Percentiles rank a stretch among this genome's conserved stretches.
These are phyloP conservation scores for Guadua angustifolia DNA, from an alignment of 176 grass and related monocot species.

Conservation along the genomic window DNA sequence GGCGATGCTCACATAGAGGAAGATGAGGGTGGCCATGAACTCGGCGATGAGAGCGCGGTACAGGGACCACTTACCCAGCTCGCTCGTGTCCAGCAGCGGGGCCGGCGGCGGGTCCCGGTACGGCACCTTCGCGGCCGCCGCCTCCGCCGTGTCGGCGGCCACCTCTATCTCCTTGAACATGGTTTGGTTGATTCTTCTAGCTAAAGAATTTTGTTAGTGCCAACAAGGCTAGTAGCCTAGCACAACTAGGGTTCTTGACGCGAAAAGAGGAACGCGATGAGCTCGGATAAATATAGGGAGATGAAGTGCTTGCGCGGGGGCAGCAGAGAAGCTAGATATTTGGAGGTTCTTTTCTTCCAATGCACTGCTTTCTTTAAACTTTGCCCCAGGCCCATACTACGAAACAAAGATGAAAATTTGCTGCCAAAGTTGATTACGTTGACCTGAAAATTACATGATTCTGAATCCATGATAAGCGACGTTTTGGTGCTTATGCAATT, in stretches of 20 bases:
- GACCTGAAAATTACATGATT: constrained; percentile 33
- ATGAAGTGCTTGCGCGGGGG: no score
- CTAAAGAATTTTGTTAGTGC: not conserved
- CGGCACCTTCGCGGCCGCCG: constrained; percentile 33
- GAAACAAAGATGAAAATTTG: not conserved
- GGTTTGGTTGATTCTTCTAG: not conserved
- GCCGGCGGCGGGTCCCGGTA: constrained; percentile 63
- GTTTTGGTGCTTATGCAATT: constrained; percentile 20
- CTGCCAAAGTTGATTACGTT: not conserved
- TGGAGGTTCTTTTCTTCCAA: constrained; percentile 8
- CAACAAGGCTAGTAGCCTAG: not conserved
- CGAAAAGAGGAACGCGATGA: not conserved
- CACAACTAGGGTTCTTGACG: not conserved
- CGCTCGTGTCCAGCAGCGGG: constrained; percentile 58
- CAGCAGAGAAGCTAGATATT: not conserved
- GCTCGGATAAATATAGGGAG: not conserved
- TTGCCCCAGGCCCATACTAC: not conserved
- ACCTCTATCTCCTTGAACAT: constrained; percentile 55
- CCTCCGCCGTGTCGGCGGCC: not conserved
- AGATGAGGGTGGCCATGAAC: constrained; percentile 81
- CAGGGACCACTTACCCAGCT: constrained; percentile 66
- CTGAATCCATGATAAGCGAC: not conserved
- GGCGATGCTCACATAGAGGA: constrained; percentile 83
- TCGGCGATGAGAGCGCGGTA: constrained; percentile 84
- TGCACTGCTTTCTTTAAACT: not conserved